Conservation (phyloP, 306 rosid genomes). For the Spatholobus suberectus region DNA sequence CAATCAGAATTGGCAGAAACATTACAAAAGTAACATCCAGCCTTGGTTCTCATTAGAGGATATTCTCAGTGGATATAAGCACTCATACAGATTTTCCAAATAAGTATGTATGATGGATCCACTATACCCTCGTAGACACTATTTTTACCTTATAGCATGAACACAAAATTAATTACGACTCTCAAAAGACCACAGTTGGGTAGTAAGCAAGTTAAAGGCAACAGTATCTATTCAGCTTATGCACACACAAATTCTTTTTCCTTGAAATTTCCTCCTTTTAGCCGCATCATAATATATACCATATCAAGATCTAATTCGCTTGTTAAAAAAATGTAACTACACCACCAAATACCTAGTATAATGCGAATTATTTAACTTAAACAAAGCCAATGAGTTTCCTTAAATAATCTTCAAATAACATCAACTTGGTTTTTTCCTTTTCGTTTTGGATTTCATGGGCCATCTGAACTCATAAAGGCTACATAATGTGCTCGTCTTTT, state of each 20-base stretch:
- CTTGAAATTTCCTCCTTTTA: background rate
- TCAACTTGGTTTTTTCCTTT: background rate
- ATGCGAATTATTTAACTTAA: background rate
- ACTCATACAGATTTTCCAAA: background rate
- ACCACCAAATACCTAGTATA: conserved; percentile 24
- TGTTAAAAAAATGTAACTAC: too few relatives aligned
- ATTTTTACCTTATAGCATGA: conserved; percentile 3
- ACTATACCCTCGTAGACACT: background rate
- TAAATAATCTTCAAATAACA: conserved; percentile 33
- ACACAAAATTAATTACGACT: background rate
- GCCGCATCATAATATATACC: background rate
- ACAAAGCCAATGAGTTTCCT: background rate
- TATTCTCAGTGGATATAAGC: background rate
- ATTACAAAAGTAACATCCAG: background rate
- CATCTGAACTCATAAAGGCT: background rate
- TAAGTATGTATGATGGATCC: background rate
- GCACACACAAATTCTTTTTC: background rate
- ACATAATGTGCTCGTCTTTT: background rate
- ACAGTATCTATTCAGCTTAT: background rate
- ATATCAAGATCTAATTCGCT: conserved; percentile 18
- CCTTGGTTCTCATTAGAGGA: conserved; percentile 6
- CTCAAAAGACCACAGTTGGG: background rate
- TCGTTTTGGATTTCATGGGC: background rate
- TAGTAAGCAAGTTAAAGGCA: background rate
- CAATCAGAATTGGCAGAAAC: conserved; percentile 32